Evolutionary conservation across 768 basidiomycete genomes (phyloP), one percentile per base, ranked within the genome.

Genomic region (Rhizopogon salebrosus): DNA sequence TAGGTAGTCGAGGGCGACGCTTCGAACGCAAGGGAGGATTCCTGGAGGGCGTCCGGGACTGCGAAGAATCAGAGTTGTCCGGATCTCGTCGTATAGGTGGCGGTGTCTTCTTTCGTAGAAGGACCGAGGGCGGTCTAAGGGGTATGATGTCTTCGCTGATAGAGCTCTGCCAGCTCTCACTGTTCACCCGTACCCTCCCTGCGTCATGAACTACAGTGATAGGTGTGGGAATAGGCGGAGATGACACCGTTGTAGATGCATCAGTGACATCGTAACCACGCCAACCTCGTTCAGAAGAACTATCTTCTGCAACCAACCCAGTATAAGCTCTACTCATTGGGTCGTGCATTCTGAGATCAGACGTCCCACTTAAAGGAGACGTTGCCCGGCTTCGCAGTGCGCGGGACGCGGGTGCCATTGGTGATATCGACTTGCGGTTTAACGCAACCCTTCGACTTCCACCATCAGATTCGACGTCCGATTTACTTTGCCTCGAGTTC

Each of bases 351-450:
- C 63, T 66, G 52, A 55, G 54, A 41, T 77, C 77, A 34, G 77
- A 75, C 68, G 66, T 0, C 63, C 62, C 1, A 76, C 74, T 6
- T 78, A 77, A 2, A 70, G 62, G 40, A 34, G 72, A 76, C 71
- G 23, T 67, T 61, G 70, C 36, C 71, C 71, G 65, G 10, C 66
- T 60, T 53, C 60, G 68, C 27, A 66, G 64, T 18, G 71, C 63
- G 52, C 76, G 73, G 53, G 74, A 80, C 13, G 67, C 70, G 29
- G 81, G 74, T 16, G 87, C 85, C 83, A 88, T 84, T 3, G 88
- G 86, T 4, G 88, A 89, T 4, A 87, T 65, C 11, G 83, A 81
- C 56, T 77, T 78, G 29, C 87, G 80, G 62, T 87, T 85, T 46
- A 90, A 61, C 23, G 80, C 78, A 13, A 91, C 75, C 43, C 75